Base-by-base conservation (phyloP, 2,329 filamentous ascomycete species). In the Aureobasidium namibiae region DNA sequence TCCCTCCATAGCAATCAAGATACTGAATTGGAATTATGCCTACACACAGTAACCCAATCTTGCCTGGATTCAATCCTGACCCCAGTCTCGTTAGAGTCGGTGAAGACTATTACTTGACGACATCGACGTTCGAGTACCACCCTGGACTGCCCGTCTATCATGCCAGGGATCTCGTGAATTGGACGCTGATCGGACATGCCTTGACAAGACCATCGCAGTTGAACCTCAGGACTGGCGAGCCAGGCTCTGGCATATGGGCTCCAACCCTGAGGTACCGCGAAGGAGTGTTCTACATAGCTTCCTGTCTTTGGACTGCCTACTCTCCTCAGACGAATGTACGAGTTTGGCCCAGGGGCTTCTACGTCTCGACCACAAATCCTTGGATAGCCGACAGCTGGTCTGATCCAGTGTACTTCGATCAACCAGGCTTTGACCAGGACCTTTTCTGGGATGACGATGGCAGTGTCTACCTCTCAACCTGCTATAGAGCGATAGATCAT, bases 101-200 rank as follows among this genome's bases (percentile, higher is more conserved):
- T 8, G 49, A 39, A 18, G 77, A 80, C 64, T 86, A 80, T 66
- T 86, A 81, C 67, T 75, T 86, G 29, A 80, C 79, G 38, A 85
- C 81, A 4, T 85, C 82, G 0, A 82, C 81, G 49, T 86, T 86
- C 60, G 82, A 86, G 67, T 82, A 78, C 67, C 85, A 82, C 61
- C 83, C 82, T 0, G 82, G 81, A 4, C 78, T 79, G n/a, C 80
- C 82, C 14, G 81, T 86, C 60, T 84, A 85, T 64, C 76, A 82
- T 26, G 82, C 79, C 21, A 78, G 70, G 9, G 76, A 82, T 62
- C 72, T 82, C 11, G 68, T 80, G 9, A 75, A 77, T 42, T 83
- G 80, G 80, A 71, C 71, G 6, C 73, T 82, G n/a, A 77, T 81
- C 45, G 76, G 75, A 4, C 76, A 82, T 62, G 80, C 78, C 1